Conservation (phyloP, 345 rosid genomes). For the Salix suchowensis region DNA sequence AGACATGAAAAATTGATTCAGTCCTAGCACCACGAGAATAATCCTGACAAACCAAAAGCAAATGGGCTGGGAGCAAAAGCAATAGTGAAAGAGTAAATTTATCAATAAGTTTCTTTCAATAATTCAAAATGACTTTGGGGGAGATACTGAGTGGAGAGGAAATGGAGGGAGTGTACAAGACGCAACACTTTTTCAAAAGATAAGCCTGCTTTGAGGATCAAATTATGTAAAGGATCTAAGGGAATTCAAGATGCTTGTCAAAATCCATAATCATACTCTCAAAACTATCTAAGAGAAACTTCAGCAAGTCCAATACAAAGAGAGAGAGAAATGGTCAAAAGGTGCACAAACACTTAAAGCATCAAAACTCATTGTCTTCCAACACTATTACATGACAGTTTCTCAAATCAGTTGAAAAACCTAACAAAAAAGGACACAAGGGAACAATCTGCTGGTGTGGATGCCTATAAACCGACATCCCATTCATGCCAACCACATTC, state of each 20-base stretch:
- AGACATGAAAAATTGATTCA: background rate
- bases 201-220: background rate
- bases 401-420: background rate
- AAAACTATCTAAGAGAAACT: background rate
- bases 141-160: background rate
- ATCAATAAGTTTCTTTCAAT: background rate
- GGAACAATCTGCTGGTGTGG: background rate
- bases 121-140: background rate
- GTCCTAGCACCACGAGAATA: background rate
- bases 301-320: background rate
- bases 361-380: background rate
- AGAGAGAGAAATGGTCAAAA: background rate
- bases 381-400: background rate
- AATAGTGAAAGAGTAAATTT: background rate
- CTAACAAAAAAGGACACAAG: background rate
- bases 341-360: background rate
- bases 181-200: background rate
- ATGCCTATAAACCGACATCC: background rate
- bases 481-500: background rate
- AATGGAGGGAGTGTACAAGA: background rate
- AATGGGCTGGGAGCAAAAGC: background rate
- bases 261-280: background rate
- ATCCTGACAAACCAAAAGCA: background rate
- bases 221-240: background rate
- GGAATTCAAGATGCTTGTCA: background rate